Conservation (phyloP, 73 alveolate species). For the Paramecium biaurelia region DNA sequence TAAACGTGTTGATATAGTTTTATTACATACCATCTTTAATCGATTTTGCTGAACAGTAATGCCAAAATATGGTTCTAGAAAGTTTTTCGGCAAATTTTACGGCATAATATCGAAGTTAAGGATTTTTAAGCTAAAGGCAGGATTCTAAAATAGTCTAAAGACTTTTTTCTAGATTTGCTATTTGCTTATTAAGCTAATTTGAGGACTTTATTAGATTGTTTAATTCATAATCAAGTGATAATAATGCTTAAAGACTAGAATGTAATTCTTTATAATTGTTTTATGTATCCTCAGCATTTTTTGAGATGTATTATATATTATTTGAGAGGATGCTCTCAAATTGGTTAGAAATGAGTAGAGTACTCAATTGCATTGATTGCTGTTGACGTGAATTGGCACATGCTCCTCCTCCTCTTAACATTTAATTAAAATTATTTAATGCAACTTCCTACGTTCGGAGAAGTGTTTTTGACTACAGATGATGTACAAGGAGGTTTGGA, state of each 20-base stretch:
- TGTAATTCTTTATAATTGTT: neutral
- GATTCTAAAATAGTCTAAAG: neutral
- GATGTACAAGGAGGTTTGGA: conserved; percentile 58
- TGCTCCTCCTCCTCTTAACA: conserved; percentile 36
- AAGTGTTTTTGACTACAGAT: conserved; percentile 57
- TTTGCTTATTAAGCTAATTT: neutral
- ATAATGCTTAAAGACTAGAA: neutral
- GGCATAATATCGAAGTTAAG: neutral
- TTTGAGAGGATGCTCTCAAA: neutral
- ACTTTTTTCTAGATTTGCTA: neutral
- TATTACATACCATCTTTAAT: neutral
- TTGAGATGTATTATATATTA: neutral
- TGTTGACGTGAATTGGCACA: neutral
- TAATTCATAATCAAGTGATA: neutral
- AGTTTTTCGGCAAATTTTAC: neutral
- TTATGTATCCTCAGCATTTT: neutral
- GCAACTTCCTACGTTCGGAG: conserved; percentile 61
- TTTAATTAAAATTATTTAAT: conserved; percentile 1
- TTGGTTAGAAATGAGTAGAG: neutral
- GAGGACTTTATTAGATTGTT: neutral
- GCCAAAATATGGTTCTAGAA: neutral
- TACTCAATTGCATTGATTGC: neutral
- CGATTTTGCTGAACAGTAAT: neutral
- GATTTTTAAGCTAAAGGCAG: neutral
- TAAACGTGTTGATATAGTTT: neutral